A percentile compares a stretch with the other conserved stretches of the same genome.
Conservation (phyloP, 345 rosid genomes). For the Populus euphratica region DNA sequence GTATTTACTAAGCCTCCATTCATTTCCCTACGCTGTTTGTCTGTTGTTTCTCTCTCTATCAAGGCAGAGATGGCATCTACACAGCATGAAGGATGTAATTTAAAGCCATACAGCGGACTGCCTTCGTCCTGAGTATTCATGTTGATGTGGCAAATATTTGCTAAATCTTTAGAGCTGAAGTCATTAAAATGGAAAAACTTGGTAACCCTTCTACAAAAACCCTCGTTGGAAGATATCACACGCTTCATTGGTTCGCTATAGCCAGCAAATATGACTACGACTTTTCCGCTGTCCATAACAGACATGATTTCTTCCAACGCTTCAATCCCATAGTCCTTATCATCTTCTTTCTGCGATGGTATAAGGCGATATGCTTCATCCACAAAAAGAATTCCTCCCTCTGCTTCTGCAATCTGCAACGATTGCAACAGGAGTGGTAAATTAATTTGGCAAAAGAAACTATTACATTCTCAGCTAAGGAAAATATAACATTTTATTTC, state of each 20-base stretch:
- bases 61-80: slow-evolving; percentile 55
- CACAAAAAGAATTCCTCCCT: slow-evolving; percentile 97
- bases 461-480: not conserved
- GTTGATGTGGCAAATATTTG: slow-evolving; percentile 77
- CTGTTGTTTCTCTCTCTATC: slow-evolving; percentile 66
- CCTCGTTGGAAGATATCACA: slow-evolving; percentile 87
- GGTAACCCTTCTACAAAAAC: slow-evolving; percentile 94
- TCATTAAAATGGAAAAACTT: slow-evolving; percentile 82
- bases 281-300: slow-evolving; percentile 84
- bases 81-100: slow-evolving; percentile 62
- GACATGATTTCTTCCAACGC: slow-evolving; percentile 98
- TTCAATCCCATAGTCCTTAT: slow-evolving; percentile 94
- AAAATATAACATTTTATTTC: slow-evolving; percentile 2
- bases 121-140: slow-evolving; percentile 67
- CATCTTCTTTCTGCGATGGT: slow-evolving; percentile 93
- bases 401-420: slow-evolving; percentile 85
- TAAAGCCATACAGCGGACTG: slow-evolving; percentile 63
- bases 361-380: slow-evolving; percentile 94
- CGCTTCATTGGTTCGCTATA: slow-evolving; percentile 98
- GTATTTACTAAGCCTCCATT: slow-evolving; percentile 90
- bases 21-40: slow-evolving; percentile 85
- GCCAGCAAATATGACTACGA: slow-evolving; percentile 92
- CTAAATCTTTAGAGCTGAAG: slow-evolving; percentile 66
- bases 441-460: slow-evolving; percentile 3
- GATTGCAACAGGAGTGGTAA: not conserved